Conservation (phyloP, 2,329 filamentous ascomycete species). For the Claviceps sp. region DNA sequence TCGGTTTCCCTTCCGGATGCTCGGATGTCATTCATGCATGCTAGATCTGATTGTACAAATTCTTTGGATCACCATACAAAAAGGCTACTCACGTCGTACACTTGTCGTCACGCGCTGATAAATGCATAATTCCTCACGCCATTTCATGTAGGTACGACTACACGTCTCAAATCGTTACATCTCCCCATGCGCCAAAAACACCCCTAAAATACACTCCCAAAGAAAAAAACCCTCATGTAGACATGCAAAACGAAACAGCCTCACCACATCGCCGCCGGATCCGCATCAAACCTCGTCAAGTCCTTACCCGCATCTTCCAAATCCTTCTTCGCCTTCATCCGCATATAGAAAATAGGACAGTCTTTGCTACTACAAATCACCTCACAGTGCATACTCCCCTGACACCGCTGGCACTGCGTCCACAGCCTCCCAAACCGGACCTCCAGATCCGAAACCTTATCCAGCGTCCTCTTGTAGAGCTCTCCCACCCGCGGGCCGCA, state of each 20-base stretch:
- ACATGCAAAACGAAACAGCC: not conserved
- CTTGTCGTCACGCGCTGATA: too few species aligned
- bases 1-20: too few species aligned
- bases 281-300: conserved; percentile 75
- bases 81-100: too few species aligned
- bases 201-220: not conserved
- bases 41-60: too few species aligned
- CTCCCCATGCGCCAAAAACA: not conserved
- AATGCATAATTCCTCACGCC: too few species aligned
- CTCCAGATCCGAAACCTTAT: conserved; percentile 82
- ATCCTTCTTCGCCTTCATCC: conserved; percentile 99
- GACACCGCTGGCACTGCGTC: conserved; percentile 3
- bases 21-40: too few species aligned
- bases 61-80: too few species aligned
- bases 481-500: conserved; percentile 79
- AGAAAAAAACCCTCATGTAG: not conserved
- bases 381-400: conserved; percentile 82
- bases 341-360: conserved; percentile 82
- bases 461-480: conserved; percentile 82
- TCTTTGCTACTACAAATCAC: conserved; percentile 65
- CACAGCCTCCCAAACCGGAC: conserved; percentile 57
- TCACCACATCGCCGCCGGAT: conserved; percentile 54
- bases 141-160: too few species aligned
- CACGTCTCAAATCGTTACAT: too few species aligned
- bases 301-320: conserved; percentile 91